phyloP scores from a whole-genome alignment of 495 filamentous ascomycete genomes.

The Penicillium coprophilum region DNA sequence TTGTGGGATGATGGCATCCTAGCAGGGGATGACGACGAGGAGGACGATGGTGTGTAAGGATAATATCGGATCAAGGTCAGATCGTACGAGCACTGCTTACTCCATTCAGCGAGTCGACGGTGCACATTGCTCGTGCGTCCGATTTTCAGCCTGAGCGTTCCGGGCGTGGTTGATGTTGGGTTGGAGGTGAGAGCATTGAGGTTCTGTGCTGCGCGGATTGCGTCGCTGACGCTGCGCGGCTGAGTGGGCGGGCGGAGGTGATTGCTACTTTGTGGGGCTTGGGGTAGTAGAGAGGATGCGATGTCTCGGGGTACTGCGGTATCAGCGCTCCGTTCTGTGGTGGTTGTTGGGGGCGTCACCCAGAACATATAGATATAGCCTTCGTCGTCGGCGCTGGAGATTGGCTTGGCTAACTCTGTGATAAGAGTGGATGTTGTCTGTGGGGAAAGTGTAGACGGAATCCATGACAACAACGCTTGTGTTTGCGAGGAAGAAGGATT shows the following conservation, averaged over 20 bases:
- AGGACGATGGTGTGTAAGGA: constrained; percentile 68
- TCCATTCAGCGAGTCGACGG: constrained; percentile 88
- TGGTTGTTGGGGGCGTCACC: constrained; percentile 60
- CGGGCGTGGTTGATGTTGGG: constrained; percentile 28
- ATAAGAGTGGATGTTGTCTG: constrained; percentile 64
- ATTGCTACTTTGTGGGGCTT: constrained; percentile 23
- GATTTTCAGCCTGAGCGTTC: constrained; percentile 82
- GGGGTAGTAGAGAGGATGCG: constrained; percentile 58
- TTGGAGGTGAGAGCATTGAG: constrained; percentile 46
- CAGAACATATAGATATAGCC: constrained; percentile 99
- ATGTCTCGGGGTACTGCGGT: constrained; percentile 53
- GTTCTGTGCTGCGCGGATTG: constrained; percentile 53
- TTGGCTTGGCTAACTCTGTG: constrained; percentile 77
- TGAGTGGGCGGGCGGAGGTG: constrained; percentile 36
- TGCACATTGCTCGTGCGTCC: constrained; percentile 90
- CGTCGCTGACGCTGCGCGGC: constrained; percentile 62
- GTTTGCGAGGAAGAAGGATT: constrained; percentile 47
- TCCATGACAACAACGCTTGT: constrained; percentile 57
- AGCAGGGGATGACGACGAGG: constrained; percentile 29
- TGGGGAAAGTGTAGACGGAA: constrained; percentile 62
- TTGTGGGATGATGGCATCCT: constrained; percentile 8
- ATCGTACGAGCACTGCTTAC: constrained; percentile 84
- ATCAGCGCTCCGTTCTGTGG: constrained; percentile 25
- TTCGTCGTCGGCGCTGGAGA: constrained; percentile 73
- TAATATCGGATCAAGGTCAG: constrained; percentile 88